Conservation (phyloP, 164 flowering plant species). For the Pachysandra terminalis region DNA sequence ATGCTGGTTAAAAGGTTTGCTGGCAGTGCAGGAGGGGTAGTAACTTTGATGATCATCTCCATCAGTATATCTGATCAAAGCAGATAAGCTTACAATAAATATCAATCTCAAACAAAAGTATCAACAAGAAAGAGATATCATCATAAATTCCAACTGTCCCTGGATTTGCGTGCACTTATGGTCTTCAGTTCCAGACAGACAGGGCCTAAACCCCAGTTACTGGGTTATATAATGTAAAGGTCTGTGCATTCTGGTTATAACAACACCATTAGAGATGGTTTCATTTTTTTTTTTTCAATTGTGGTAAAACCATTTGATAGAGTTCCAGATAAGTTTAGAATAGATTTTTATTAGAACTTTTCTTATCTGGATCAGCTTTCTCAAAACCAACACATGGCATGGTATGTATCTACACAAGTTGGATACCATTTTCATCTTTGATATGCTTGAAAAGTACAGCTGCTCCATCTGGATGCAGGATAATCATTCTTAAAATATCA, state of each 20-base stretch:
- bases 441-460: conserved; percentile 44
- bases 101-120: neutral
- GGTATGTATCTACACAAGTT: neutral
- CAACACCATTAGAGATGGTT: neutral
- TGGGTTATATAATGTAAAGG: neutral
- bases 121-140: neutral
- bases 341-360: neutral
- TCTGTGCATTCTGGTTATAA: neutral
- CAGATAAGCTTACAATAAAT: conserved; percentile 3
- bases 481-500: conserved; percentile 69
- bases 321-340: neutral
- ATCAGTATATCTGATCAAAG: conserved; percentile 53
- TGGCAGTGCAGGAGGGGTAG: conserved; percentile 46
- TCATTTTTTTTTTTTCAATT: too few relatives aligned
- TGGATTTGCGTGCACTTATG: too few relatives aligned
- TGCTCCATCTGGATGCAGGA: conserved; percentile 90
- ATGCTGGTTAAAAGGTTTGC: conserved; percentile 73
- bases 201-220: neutral
- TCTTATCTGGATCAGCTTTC: too few relatives aligned
- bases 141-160: too few relatives aligned
- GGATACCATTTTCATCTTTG: conserved; percentile 50
- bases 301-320: neutral
- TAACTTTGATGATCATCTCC: conserved; percentile 62
- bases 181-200: neutral
- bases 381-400: neutral